A percentile compares a stretch with the other conserved stretches of the same genome.
phyloP scores from a whole-genome alignment of 2,329 filamentous ascomycete species.

The Pseudocercospora crystallina region DNA sequence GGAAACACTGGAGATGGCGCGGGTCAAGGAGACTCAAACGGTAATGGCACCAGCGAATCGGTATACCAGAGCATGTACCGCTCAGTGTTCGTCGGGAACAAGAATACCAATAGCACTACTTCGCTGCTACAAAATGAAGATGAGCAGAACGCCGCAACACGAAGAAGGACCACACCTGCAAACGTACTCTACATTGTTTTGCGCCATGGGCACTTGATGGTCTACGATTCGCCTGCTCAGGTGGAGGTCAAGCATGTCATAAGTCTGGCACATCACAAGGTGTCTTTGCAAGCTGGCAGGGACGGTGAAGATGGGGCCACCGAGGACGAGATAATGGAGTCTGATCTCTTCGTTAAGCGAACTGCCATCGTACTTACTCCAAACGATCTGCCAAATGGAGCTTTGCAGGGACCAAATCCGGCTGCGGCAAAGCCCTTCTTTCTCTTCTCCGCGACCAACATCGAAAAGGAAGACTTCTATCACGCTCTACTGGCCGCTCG shows the following conservation, averaged over 20 bases:
- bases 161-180: constrained; percentile 23
- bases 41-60: constrained; percentile 69
- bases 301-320: constrained; percentile 41
- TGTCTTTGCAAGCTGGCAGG: constrained; percentile 76
- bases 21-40: constrained; percentile 10
- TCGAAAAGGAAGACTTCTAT: constrained; percentile 98
- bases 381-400: constrained; percentile 23
- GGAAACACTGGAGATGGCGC: constrained; percentile 14
- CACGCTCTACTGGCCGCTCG: constrained; percentile 80
- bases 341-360: constrained; percentile 92
- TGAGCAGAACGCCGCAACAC: constrained; percentile 4
- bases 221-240: constrained; percentile 94
- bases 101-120: constrained; percentile 37
- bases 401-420: constrained; percentile 19
- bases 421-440: constrained; percentile 73
- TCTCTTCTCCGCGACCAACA: constrained; percentile 91
- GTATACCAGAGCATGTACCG: constrained; percentile 99
- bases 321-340: constrained; percentile 72
- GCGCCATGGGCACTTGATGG: constrained; percentile 92
- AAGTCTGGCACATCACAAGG: constrained; percentile 80
- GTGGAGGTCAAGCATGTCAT: constrained; percentile 95
- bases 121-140: constrained; percentile 25
- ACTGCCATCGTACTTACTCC: constrained; percentile 36
- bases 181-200: constrained; percentile 36
- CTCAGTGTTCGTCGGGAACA: constrained; percentile 84